Evolutionary conservation across 805 yeast genomes (phyloP).

Genomic region (Schwanniomyces sp.): DNA sequence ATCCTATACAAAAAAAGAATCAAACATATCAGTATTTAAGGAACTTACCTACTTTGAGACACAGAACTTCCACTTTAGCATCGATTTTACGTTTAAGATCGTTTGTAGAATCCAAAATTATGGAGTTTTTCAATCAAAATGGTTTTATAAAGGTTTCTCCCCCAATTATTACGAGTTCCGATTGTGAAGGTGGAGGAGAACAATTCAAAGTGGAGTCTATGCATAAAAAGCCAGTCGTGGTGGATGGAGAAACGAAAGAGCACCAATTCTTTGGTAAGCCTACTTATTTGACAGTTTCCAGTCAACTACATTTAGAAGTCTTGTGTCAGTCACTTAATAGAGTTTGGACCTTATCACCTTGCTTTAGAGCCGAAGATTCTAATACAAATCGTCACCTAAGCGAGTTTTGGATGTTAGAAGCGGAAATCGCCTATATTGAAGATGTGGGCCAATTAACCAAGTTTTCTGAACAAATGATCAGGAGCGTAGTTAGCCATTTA

Average conservation of each 20-base stretch:
- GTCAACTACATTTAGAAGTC: conserved; percentile 88
- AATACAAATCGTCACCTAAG: conserved; percentile 89
- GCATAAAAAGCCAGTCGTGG: conserved; percentile 11
- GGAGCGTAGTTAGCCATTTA: conserved; percentile 33
- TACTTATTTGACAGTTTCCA: conserved; percentile 81
- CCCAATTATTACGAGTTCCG: conserved; percentile 84
- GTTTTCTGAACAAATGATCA: conserved; percentile 71
- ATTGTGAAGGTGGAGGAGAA: conserved; percentile 98
- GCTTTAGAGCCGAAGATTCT: conserved; percentile 90
- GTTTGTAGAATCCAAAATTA: conserved; percentile 52
- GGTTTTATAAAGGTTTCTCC: conserved; percentile 76
- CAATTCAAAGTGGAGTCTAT: conserved; percentile 58
- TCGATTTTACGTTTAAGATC: conserved; percentile 76
- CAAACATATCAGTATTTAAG: conserved; percentile 69
- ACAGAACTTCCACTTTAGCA: conserved; percentile 65
- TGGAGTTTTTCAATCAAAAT: conserved; percentile 51
- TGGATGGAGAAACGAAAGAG: conserved; percentile 8
- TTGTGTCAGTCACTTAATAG: conserved; percentile 69
- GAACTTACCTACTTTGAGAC: conserved; percentile 72
- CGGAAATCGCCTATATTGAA: conserved; percentile 72
- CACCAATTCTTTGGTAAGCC: conserved; percentile 60
- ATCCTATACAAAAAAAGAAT: conserved; percentile 82
- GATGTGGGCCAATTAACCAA: conserved; percentile 59
- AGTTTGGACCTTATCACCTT: conserved; percentile 88
- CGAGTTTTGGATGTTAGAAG: conserved; percentile 98